Evolutionary conservation across 2,329 filamentous ascomycete species (phyloP), one percentile per base, ranked within the genome.

Genomic region (Hypoxylon rubiginosum): DNA sequence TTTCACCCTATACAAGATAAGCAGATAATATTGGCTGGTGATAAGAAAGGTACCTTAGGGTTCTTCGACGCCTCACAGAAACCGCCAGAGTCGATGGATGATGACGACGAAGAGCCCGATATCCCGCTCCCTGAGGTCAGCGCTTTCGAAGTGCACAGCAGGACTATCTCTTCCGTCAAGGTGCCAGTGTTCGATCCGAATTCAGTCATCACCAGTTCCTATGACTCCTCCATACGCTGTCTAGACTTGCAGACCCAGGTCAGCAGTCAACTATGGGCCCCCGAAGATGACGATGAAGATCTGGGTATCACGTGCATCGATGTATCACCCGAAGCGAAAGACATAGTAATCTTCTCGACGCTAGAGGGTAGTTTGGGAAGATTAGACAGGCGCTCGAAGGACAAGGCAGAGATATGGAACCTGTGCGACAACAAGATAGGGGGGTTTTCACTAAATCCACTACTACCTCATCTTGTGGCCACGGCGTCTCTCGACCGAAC

Each of bases 401-500:
- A 80, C 6, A 84, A 88, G 2, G 85, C 86, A 0, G 87, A 93
- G 15, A 82, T 92, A 1, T 97, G 93, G 86, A 85, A 88, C 8
- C 82, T 98, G 0, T 92, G 90, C 0, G 94, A 97, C 57, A 94
- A 97, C 78, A 99, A 99, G 76, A 97, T 99, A 58, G 96, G 96
- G 17, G 96, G 96, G 0, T 98, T 98, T 79, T 92, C 91, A 0
- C 79, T 97, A 1, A 90, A 97, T 73, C 95, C 96, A 0, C 78
- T 90, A 0, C 86, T 93, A 2, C 90, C 94, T 0, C 92, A 98
- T 74, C 87, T 97, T 3, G 80, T 97, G 0, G 93, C 94, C 0
- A 98, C 96, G 0, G 96, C 94, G 0, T 97, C 93, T 0, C 83
- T 99, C 0, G 96, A 99, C 76, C 88, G 95, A 2, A 97, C 91